Conservation (phyloP, 768 basidiomycete genomes). For the Naganishia vaughanmartiniae region DNA sequence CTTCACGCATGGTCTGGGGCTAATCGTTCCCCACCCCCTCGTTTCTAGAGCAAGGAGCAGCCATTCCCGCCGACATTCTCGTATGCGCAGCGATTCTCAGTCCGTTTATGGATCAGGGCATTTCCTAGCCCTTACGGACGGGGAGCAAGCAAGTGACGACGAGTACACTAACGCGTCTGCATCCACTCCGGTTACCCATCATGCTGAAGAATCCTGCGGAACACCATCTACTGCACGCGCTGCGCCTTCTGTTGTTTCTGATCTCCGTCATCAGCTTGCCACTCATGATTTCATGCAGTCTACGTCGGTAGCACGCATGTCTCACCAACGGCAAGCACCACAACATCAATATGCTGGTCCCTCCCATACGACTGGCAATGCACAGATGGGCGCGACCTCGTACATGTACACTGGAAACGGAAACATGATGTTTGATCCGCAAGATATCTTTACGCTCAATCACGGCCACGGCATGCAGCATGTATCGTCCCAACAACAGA, state of each 20-base stretch:
- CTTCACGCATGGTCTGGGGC: background rate
- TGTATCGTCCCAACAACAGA: background rate
- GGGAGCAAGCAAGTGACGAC: background rate
- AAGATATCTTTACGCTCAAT: conserved; percentile 9
- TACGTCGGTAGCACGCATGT: conserved; percentile 14
- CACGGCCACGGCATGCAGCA: background rate
- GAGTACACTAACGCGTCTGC: background rate
- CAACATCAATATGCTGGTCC: background rate
- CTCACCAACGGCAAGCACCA: background rate
- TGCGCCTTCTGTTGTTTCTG: background rate
- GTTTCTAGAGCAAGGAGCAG: conserved; percentile 6
- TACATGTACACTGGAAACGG: background rate
- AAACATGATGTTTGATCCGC: background rate
- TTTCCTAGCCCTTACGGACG: background rate
- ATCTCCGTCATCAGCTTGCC: conserved; percentile 6
- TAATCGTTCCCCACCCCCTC: background rate
- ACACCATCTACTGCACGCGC: background rate
- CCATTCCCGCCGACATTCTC: conserved; percentile 10
- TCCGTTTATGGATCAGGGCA: background rate
- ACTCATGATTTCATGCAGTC: conserved; percentile 11
- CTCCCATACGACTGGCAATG: background rate
- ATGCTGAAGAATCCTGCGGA: background rate
- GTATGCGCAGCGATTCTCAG: conserved; percentile 21
- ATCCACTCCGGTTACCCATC: background rate
- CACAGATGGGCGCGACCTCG: background rate